Percentiles rank a stretch among this genome's conserved stretches.
These are phyloP conservation scores for Lactifluus piperatus DNA, from an alignment of 768 basidiomycete species.

Conservation along the genomic window DNA sequence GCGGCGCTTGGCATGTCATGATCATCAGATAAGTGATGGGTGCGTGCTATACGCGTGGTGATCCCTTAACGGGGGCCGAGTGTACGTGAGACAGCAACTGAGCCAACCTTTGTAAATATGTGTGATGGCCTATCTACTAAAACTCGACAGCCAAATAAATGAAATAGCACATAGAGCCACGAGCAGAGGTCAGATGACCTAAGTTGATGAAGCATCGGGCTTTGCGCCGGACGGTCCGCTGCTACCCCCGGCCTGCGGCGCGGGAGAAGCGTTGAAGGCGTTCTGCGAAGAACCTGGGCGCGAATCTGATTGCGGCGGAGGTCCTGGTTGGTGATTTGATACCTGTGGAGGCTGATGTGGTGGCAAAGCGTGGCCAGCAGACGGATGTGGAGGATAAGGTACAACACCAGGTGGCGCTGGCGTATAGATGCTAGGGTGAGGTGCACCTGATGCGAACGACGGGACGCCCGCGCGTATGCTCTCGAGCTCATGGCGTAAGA, in stretches of 20 bases:
- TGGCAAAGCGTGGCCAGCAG: slow-evolving; percentile 37
- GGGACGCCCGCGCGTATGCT: slow-evolving; percentile 46
- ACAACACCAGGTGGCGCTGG: slow-evolving; percentile 32
- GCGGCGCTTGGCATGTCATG: slow-evolving; percentile 3
- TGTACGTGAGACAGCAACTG: background rate
- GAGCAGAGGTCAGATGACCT: slow-evolving; percentile 8
- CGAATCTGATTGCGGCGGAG: slow-evolving; percentile 25
- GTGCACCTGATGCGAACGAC: slow-evolving; percentile 40
- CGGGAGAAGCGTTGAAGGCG: slow-evolving; percentile 37
- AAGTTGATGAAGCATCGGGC: slow-evolving; percentile 23
- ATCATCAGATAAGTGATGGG: slow-evolving; percentile 11
- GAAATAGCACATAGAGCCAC: slow-evolving; percentile 5
- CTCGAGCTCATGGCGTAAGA: slow-evolving; percentile 68
- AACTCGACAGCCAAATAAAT: slow-evolving; percentile 17
- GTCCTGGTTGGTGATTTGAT: slow-evolving; percentile 25
- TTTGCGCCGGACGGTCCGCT: slow-evolving; percentile 15
- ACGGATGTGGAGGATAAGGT: slow-evolving; percentile 33
- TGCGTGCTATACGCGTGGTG: slow-evolving; percentile 13
- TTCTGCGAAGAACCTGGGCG: slow-evolving; percentile 54
- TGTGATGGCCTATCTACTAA: slow-evolving; percentile 14
- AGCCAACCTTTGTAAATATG: slow-evolving; percentile 14
- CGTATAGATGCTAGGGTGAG: slow-evolving; percentile 27
- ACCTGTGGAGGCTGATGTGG: slow-evolving; percentile 33
- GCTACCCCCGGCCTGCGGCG: slow-evolving; percentile 26
- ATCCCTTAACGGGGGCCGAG: background rate